Percentiles rank a stretch among this genome's conserved stretches.
These are phyloP conservation scores for Mucor circinelloides DNA, from an alignment of 371 early-diverging fungal species.

Conservation along the genomic window DNA sequence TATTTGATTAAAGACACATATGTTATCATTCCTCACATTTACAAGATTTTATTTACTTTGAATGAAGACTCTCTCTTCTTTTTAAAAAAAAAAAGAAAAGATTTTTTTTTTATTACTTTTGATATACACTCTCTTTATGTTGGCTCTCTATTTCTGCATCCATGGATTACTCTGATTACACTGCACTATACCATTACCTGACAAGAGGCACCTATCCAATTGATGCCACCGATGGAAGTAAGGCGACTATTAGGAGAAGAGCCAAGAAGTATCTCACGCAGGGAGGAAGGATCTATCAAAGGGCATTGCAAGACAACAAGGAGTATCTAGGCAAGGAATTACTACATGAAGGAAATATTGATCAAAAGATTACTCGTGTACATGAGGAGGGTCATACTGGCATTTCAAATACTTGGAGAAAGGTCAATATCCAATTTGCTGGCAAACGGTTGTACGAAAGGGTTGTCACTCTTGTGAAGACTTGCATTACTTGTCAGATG, in stretches of 20 bases:
- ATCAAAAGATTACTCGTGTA: background rate
- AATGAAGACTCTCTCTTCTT: too few relatives aligned
- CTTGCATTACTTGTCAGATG: background rate
- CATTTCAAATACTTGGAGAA: background rate
- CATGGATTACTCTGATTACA: slow-evolving; percentile 6
- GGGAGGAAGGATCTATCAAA: background rate
- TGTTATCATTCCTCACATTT: too few relatives aligned
- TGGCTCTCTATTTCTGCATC: too few relatives aligned
- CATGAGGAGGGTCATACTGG: slow-evolving; percentile 27
- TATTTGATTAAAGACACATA: too few relatives aligned
- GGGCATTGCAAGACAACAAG: background rate
- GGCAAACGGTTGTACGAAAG: background rate
- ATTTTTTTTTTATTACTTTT: background rate
- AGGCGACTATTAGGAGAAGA: slow-evolving; percentile 6
- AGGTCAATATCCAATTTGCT: background rate
- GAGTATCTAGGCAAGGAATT: slow-evolving; percentile 9
- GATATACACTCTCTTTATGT: background rate
- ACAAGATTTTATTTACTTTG: too few relatives aligned
- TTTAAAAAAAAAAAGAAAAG: background rate
- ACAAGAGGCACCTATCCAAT: slow-evolving; percentile 2
- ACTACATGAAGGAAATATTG: slow-evolving; percentile 13
- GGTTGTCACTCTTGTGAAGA: background rate
- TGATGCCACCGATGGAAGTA: background rate
- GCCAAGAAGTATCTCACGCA: slow-evolving; percentile 9
- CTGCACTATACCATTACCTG: slow-evolving; percentile 7